Evolutionary conservation across 2,329 filamentous ascomycete species (phyloP), one percentile per base, ranked within the genome.

Genomic region (Sporothrix brunneoviolacea): DNA sequence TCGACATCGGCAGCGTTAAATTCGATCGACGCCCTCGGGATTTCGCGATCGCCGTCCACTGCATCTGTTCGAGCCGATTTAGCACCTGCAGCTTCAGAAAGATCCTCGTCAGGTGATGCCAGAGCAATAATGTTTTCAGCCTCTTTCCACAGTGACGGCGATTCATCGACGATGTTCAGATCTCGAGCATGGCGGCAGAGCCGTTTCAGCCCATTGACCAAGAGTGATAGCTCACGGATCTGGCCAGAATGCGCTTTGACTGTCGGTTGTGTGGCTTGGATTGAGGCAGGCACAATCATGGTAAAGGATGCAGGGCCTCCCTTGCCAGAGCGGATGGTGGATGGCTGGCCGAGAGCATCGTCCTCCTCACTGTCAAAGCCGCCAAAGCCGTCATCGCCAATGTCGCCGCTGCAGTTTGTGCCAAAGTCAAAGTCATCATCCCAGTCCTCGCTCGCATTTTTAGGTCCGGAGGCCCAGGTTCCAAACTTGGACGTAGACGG

Each of bases 351-450:
- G 37, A 40, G 39, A 10, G 42, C 45, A 12, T 48, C 22, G 5
- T 37, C 50, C 9, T 40, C 53, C 4, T 50, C 48, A 10, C 28
- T 35, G 19, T 38, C 51, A 19, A 53, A 46, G 9, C 24, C 48
- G 5, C 33, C 33, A 15, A 51, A 19, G 15, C 22, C 16, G 9
- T 42, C 33, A 10, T 39, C 44, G 3, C 40, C 41, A 9, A 16
- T 36, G 13, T 65, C 64, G 24, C 63, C 65, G 30, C 65, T 66
- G 33, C 65, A 63, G n/a, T 66, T 60, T 38, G 68, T 70, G 28
- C 73, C 76, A 62, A 91, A 91, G 54, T 91, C 86, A 59, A 94
- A 93, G 64, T 94, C 88, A 56, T 91, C 86, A 59, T 91, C 88
- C 88, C 88, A 94, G 61, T 93, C 88, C 63, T 94, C 88, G 54